A percentile compares a stretch with the other conserved stretches of the same genome.
Evolutionary conservation across 2,329 filamentous ascomycete species (phyloP).

Genomic region (Aspergillus calidoustus): DNA sequence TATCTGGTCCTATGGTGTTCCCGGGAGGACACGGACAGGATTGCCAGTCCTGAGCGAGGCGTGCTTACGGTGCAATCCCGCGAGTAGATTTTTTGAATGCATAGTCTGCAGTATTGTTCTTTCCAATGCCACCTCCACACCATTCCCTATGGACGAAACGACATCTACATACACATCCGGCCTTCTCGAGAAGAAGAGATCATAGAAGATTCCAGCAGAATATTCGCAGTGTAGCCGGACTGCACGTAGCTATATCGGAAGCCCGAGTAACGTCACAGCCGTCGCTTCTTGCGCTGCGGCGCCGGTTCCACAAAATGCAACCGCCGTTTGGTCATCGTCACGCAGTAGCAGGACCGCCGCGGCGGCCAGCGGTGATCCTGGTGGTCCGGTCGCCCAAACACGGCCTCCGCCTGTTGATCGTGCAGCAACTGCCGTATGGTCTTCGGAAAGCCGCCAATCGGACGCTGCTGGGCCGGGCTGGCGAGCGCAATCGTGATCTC

Average conservation of each 20-base stretch:
- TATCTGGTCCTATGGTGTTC: constrained; percentile 16
- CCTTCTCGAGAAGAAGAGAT: neutral
- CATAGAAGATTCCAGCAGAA: constrained; percentile 2
- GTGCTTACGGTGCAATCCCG: neutral
- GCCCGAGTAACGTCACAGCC: constrained; percentile 8
- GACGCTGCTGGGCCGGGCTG: neutral
- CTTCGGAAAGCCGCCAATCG: constrained; percentile 24
- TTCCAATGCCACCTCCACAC: neutral
- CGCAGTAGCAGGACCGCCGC: constrained; percentile 20
- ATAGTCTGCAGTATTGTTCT: too few relatives aligned
- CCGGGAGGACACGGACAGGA: constrained; percentile 9
- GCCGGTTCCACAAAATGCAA: constrained; percentile 20
- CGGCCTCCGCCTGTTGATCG: constrained; percentile 20
- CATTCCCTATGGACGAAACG: neutral
- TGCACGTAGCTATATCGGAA: neutral
- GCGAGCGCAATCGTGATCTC: constrained; percentile 17
- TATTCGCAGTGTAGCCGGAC: constrained; percentile 3
- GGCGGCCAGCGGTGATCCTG: constrained; percentile 20
- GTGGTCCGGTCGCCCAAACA: constrained; percentile 26
- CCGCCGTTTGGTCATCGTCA: constrained; percentile 13
- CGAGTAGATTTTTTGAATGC: neutral
- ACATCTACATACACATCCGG: neutral
- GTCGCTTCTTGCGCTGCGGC: constrained; percentile 11
- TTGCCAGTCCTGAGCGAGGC: neutral
- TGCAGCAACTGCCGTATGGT: constrained; percentile 19